Evolutionary conservation across 345 rosid genomes (phyloP), one percentile per base, ranked within the genome.

Genomic region (Bretschneidera sinensis): DNA sequence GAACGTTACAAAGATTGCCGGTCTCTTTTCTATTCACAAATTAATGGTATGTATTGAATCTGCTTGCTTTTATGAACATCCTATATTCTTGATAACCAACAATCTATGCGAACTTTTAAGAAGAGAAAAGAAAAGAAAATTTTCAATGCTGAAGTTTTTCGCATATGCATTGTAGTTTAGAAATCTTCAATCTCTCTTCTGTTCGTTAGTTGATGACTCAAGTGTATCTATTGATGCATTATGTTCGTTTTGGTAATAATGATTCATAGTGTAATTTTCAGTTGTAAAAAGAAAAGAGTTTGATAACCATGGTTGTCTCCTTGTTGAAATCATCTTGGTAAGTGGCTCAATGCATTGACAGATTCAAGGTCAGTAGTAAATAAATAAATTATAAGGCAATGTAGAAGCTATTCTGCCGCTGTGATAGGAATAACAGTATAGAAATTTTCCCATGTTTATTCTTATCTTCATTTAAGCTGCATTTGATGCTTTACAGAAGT

Each of bases 1-100:
- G 99, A 95, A 6, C 81, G 98, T 64, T 95, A 95, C 79, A 95
- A 88, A 83, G 98, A 88, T 68, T 91, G 98, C 53, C 87, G 99
- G 16, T 81, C 99, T 50, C 75, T 91, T 18, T 95, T 95, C 78
- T 95, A 95, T 73, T 91, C 99, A 23, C 96, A 86, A 68, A 82
- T 91, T 55, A 95, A 91, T 60, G 99, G 99, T 91, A 62, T 77
- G 81, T 20, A 21, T 18, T 24, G 19, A 21, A 59, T 61, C 54
- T 60, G 51, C 20, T 24, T 48, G 34, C 48, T 33, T 21, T 22
- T 39, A 39, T 14, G 1, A 1, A 39, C 10, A 39, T 39, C 45
- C 1, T 39, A 9, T 39, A 9, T 39, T 39, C 45, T 39, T 39
- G 16, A 39, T 39, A 11, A 14, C 15, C 10, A 39, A 7, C 15